Base-by-base conservation (phyloP, 768 basidiomycete species). In the Lactarius indigo region DNA sequence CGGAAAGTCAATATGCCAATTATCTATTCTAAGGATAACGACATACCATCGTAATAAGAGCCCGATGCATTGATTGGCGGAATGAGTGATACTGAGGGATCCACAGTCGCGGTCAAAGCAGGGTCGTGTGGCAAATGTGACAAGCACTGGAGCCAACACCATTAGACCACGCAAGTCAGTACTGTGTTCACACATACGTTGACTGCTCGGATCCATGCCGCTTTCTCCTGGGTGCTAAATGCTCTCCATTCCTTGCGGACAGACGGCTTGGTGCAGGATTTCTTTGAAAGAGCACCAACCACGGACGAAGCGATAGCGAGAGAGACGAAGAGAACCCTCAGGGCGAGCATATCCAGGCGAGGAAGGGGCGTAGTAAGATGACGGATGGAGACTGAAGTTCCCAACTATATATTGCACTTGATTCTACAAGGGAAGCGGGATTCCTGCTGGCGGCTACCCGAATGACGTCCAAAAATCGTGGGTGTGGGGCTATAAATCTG, bases 211-310 rank as follows among this genome's bases (percentile, higher is more conserved):
- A 74, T 72, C 73, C 73, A 74, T 6, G 68, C 74, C 5, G 66
- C 68, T 41, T 67, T 68, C 47, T 74, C 68, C 3, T 54, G 37
- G 3, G 13, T 7, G 28, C 61, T 62, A 15, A 74, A 56, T 37
- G 55, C 57, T 47, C 73, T 65, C 74, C 74, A 74, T 56, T 74
- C 74, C 44, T 31, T 68, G 50, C 74, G 71, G 20, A 74, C 62
- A 17, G 66, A 52, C 2, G 74, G 74, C 5, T 71, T 55, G 1
- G 64, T 61, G 55, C 74, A 74, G 12, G 42, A 0, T 2, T 20
- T 3, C 10, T 50, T 50, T 9, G 13, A 57, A 13, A 52, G 39
- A n/a, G 35, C 23, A 10, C n/a, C 17, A 13, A 52, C 12, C 18
- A 41, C 23, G 2, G 62, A 63, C 30, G 50, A 63, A 37, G 47